Evolutionary conservation across 148 eudicot species (phyloP).

Genomic region (Spergularia bocconei): DNA sequence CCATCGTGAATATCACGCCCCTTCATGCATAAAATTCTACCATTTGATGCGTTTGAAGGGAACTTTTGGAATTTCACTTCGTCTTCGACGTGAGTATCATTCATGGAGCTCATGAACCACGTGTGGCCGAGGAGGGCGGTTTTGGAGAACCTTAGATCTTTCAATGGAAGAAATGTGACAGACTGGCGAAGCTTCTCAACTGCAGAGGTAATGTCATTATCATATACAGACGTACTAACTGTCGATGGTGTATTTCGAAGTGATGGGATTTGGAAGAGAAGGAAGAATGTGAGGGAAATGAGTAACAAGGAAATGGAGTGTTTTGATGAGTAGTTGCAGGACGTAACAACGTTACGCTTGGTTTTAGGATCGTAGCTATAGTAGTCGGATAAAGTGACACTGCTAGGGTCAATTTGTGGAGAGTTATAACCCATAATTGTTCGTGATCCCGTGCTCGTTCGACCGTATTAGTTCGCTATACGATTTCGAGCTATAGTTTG

Average conservation of each 20-base stretch:
- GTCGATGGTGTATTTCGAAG: slow-evolving; percentile 20
- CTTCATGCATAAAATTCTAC: slow-evolving; percentile 57
- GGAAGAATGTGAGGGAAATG: slow-evolving; percentile 30
- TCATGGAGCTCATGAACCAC: slow-evolving; percentile 86
- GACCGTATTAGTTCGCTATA: no score
- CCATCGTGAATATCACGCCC: slow-evolving; percentile 68
- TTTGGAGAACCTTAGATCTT: slow-evolving; percentile 53
- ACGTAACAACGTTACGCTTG: slow-evolving; percentile 14
- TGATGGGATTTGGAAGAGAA: slow-evolving; percentile 45
- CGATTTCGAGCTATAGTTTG: no score
- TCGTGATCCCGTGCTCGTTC: no score
- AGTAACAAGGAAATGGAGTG: slow-evolving; percentile 35
- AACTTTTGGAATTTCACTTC: slow-evolving; percentile 63
- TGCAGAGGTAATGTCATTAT: no score
- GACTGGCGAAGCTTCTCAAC: slow-evolving; percentile 35
- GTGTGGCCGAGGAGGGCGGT: slow-evolving; percentile 63
- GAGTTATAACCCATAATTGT: not conserved
- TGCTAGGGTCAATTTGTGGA: not conserved
- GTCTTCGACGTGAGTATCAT: slow-evolving; percentile 59
- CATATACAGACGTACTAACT: no score
- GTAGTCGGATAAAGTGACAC: not conserved
- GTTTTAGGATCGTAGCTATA: slow-evolving; percentile 22
- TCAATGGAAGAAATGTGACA: slow-evolving; percentile 70
- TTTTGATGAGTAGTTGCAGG: slow-evolving; percentile 35
- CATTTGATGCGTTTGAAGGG: slow-evolving; percentile 58